These are phyloP conservation scores for Thelonectria blattea DNA, from an alignment of 2,329 filamentous ascomycete species.

Conservation along the genomic window DNA sequence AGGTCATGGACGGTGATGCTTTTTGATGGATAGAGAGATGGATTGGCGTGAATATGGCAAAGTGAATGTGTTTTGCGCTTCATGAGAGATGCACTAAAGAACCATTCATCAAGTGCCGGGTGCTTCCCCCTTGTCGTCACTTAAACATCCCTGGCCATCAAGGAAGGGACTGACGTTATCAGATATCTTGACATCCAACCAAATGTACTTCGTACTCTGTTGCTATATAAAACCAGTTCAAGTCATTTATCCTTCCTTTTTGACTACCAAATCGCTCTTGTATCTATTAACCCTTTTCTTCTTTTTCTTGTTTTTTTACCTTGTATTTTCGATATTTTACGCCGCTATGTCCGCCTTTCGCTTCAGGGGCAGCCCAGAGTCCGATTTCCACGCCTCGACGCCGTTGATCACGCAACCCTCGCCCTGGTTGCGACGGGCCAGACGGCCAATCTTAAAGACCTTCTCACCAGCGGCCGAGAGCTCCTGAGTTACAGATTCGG, in stretches of 20 bases:
- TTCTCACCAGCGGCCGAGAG: constrained; percentile 70
- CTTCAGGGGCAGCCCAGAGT: constrained; percentile 32
- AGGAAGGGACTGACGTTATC: no score
- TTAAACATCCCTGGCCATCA: neutral
- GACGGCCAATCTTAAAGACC: constrained; percentile 76
- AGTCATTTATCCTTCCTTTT: no score
- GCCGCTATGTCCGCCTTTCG: constrained; percentile 28
- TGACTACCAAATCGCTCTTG: no score
- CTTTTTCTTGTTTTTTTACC: no score
- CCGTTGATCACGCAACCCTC: constrained; percentile 45
- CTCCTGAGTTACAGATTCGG: constrained; percentile 62
- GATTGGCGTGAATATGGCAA: neutral
- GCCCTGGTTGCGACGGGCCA: constrained; percentile 62
- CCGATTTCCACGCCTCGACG: constrained; percentile 43
- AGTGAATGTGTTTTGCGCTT: neutral
- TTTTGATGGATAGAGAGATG: neutral
- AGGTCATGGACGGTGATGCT: neutral
- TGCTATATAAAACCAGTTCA: no score
- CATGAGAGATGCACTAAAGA: neutral
- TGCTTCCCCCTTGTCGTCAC: neutral
- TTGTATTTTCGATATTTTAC: neutral
- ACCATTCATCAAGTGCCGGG: neutral
- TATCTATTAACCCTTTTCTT: no score
- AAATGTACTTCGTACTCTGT: no score
- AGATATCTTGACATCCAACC: no score